Evolutionary conservation across 352 stramenopile genomes (phyloP).

Genomic region (Pythium phragmiticola): DNA sequence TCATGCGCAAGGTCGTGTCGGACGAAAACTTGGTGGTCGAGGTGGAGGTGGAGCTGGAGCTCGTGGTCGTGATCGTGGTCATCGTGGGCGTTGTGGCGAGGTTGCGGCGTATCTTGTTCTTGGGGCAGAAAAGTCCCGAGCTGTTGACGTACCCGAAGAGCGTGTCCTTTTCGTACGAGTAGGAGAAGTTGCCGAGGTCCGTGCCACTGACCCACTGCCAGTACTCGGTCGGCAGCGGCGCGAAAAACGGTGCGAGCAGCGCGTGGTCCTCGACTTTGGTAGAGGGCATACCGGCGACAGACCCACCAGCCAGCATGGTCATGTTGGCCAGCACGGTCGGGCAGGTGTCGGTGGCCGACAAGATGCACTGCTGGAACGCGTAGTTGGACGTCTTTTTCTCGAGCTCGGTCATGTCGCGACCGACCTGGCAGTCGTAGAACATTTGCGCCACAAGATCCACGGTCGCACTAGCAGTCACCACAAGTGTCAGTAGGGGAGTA

Average conservation of each 20-base stretch:
- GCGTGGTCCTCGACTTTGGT: slow-evolving; percentile 45
- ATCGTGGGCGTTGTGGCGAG: background rate
- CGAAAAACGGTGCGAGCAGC: slow-evolving; percentile 45
- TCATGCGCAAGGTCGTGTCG: slow-evolving; percentile 18
- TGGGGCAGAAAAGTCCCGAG: slow-evolving; percentile 36
- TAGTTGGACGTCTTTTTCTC: slow-evolving; percentile 56
- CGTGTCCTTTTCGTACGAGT: slow-evolving; percentile 59
- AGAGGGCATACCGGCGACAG: slow-evolving; percentile 30
- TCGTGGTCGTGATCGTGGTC: too few relatives aligned
- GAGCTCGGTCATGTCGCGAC: slow-evolving; percentile 40
- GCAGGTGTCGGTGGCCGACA: slow-evolving; percentile 24
- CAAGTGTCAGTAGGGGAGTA: background rate
- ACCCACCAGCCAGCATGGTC: slow-evolving; percentile 33
- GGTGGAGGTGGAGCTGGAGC: too few relatives aligned
- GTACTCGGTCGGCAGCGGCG: slow-evolving; percentile 52
- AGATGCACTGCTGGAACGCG: slow-evolving; percentile 43
- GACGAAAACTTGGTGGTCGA: background rate
- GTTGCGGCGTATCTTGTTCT: slow-evolving; percentile 37
- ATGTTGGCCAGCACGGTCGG: slow-evolving; percentile 42
- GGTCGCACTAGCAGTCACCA: slow-evolving; percentile 34
- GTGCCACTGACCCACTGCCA: slow-evolving; percentile 53
- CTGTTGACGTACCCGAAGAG: slow-evolving; percentile 39
- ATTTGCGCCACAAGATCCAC: slow-evolving; percentile 64
- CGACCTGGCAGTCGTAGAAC: slow-evolving; percentile 68
- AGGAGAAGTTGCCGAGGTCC: slow-evolving; percentile 55